Evolutionary conservation across 176 grass and related monocot genomes (phyloP).

Genomic region (Luzula sylvatica): DNA sequence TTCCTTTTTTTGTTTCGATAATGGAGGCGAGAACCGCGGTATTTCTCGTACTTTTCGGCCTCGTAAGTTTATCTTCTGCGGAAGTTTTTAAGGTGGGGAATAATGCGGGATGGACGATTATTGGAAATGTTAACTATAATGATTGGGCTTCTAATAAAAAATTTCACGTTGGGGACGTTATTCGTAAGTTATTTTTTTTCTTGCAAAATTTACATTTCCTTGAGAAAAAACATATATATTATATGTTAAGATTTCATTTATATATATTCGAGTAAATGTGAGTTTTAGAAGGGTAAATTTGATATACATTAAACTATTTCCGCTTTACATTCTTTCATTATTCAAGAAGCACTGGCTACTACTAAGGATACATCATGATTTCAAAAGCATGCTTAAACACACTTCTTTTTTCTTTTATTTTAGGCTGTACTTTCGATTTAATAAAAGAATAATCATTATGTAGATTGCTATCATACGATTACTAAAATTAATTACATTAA

Average conservation of each 20-base stretch:
- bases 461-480: too few species aligned
- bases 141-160: slow-evolving; percentile 41
- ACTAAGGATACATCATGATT: background rate
- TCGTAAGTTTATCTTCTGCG: slow-evolving; percentile 33
- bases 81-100: slow-evolving; percentile 58
- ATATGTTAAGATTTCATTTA: too few species aligned
- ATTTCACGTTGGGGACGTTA: slow-evolving; percentile 41
- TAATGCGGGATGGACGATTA: slow-evolving; percentile 59
- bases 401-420: background rate
- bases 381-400: background rate
- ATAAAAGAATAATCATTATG: too few species aligned
- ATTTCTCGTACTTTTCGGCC: slow-evolving; percentile 32
- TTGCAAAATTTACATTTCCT: background rate
- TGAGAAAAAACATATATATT: background rate
- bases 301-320: slow-evolving; percentile 2
- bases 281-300: too few species aligned
- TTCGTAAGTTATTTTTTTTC: slow-evolving; percentile 37
- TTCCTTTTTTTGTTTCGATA: background rate
- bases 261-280: too few species aligned
- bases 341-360: too few species aligned
- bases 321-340: background rate
- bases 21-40: slow-evolving; percentile 11
- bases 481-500: background rate
- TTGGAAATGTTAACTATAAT: slow-evolving; percentile 54
- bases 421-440: too few species aligned